phyloP scores from a whole-genome alignment of 169 alveolate species.

The Plasmodium inui region DNA sequence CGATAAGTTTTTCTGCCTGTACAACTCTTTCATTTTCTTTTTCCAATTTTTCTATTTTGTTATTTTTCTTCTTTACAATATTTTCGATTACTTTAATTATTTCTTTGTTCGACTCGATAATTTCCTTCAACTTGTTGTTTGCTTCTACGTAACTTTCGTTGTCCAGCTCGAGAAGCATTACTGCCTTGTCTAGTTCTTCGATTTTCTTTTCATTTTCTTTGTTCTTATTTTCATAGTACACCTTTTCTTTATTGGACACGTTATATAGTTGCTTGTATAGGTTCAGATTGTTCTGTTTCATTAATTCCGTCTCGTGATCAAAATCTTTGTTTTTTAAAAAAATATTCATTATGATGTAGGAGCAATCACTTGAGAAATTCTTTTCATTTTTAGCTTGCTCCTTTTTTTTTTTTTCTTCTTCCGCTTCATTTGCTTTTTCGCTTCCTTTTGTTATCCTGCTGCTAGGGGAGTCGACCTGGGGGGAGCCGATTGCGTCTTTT shows the following conservation, averaged over 20 bases:
- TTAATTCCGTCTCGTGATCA: slow-evolving; percentile 53
- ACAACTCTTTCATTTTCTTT: slow-evolving; percentile 55
- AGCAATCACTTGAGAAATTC: slow-evolving; percentile 12
- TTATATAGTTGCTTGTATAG: slow-evolving; percentile 49
- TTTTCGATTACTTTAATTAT: slow-evolving; percentile 52
- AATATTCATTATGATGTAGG: slow-evolving; percentile 65
- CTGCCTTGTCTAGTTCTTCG: slow-evolving; percentile 63
- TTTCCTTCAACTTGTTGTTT: slow-evolving; percentile 57
- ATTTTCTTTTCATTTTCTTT: slow-evolving; percentile 72
- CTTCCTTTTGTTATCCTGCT: background rate
- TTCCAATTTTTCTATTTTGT: slow-evolving; percentile 63
- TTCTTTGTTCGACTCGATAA: slow-evolving; percentile 64
- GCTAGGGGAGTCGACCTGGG: background rate
- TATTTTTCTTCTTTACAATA: slow-evolving; percentile 49
- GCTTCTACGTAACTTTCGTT: slow-evolving; percentile 54
- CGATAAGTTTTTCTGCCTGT: slow-evolving; percentile 44
- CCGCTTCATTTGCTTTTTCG: background rate
- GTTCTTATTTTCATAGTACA: slow-evolving; percentile 38
- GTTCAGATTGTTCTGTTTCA: slow-evolving; percentile 53
- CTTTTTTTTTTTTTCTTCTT: slow-evolving; percentile 6
- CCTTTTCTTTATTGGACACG: slow-evolving; percentile 46
- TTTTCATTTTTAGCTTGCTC: slow-evolving; percentile 21
- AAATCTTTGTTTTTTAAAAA: slow-evolving; percentile 55
- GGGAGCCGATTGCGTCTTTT: background rate
- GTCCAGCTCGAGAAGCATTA: slow-evolving; percentile 63